Base-by-base conservation (phyloP, 83 land plant species). In the Diphasiastrum complanatum region DNA sequence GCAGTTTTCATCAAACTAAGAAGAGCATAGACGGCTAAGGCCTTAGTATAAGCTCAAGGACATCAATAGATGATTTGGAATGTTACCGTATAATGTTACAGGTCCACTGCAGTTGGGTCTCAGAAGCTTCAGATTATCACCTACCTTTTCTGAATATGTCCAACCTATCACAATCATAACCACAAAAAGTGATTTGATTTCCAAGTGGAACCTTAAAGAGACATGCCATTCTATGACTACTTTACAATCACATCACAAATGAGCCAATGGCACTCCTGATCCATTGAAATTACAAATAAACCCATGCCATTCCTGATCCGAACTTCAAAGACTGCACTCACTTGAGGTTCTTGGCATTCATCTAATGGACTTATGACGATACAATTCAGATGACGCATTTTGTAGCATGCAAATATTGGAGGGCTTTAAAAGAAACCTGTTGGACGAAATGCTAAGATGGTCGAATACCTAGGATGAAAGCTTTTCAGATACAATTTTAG, bases 401-500 rank as follows among this genome's bases (percentile, higher is more conserved):
- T n/a, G n/a, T n/a, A n/a, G n/a, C n/a, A n/a, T 0, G 24, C 63
- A n/a, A 31, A 47, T 6, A 63, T 10, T 30, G 27, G 61, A 18
- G 0, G 22, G 28, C 22, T 20, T 25, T 31, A n/a, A 50, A 0
- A 63, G 12, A 63, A 53, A 83, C 86, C 90, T 58, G 90, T 85
- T 51, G 90, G 90, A n/a, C 85, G 83, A 67, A 85, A 85, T 31
- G 83, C 89, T 73, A 85, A 66, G 26, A 85, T 83, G 30, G 74
- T 56, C 48, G 60, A 57, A 48, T 51, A 85, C n/a, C 60, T 56
- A 33, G 66, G 72, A 45, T 37, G 48, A 35, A 67, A 75, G 36
- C 59, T 60, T 48, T 69, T 66, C 69, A 76, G 33, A 46, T 85
- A 85, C 23, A 71, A 66, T 65, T 75, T 71, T 60, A 81, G 59